These are phyloP conservation scores for Populus alba DNA, from an alignment of 345 rosid genomes.

Conservation along the genomic window DNA sequence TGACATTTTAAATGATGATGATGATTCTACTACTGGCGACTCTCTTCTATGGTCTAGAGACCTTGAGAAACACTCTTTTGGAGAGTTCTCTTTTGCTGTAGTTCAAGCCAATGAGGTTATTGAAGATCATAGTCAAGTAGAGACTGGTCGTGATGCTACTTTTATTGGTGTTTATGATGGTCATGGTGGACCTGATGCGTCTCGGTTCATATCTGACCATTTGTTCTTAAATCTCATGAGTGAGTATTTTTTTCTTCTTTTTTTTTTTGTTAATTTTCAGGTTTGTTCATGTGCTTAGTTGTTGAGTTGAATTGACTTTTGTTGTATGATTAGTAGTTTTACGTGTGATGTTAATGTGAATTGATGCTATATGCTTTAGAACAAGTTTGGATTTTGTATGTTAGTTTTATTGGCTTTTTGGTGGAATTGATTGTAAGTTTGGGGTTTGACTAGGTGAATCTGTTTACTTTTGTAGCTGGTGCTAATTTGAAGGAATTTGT, in stretches of 20 bases:
- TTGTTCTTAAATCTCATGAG: slow-evolving; percentile 74
- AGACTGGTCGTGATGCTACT: slow-evolving; percentile 58
- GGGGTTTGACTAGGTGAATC: not conserved
- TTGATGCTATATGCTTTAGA: not conserved
- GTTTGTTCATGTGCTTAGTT: not conserved
- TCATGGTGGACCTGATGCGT: slow-evolving; percentile 95
- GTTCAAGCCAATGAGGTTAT: slow-evolving; percentile 84
- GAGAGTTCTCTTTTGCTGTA: slow-evolving; percentile 81
- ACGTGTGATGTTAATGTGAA: not conserved
- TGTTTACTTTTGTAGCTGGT: not conserved
- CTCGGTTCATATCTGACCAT: slow-evolving; percentile 73
- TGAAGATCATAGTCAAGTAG: slow-evolving; percentile 91
- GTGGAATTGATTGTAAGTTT: not conserved
- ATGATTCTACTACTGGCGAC: slow-evolving; percentile 35
- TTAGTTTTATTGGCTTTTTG: not conserved
- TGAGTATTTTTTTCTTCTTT: slow-evolving; percentile 24
- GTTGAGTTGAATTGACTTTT: not conserved
- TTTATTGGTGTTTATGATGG: slow-evolving; percentile 93
- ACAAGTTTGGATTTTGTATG: not conserved
- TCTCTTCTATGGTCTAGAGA: slow-evolving; percentile 74
- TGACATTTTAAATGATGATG: slow-evolving; percentile 28
- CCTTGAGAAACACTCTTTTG: slow-evolving; percentile 69
- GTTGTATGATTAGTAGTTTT: not conserved
- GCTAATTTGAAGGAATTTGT: not conserved
- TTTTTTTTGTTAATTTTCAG: not conserved